A percentile compares a stretch with the other conserved stretches of the same genome.
Evolutionary conservation across 2,329 filamentous ascomycete species (phyloP).

Genomic region (Neoarthrinium moseri): DNA sequence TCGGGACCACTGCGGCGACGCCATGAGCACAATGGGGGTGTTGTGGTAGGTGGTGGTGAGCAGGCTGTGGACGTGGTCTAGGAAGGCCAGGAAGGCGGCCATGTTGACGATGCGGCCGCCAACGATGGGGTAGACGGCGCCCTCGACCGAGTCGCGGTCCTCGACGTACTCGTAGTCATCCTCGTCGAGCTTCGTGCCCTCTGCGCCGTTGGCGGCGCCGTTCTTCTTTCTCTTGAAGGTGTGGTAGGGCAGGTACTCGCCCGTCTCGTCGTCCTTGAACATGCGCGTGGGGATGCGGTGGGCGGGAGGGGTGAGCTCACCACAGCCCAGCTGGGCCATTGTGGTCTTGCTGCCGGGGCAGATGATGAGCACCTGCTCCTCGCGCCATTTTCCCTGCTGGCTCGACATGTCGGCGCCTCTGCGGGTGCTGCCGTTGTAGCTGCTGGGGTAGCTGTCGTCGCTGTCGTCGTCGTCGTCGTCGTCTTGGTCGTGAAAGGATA

Average conservation of each 20-base stretch:
- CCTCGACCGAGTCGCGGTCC: slow-evolving; percentile 83
- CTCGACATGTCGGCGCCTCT: slow-evolving; percentile 45
- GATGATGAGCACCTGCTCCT: slow-evolving; percentile 68
- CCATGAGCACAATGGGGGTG: slow-evolving; percentile 88
- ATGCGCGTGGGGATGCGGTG: slow-evolving; percentile 89
- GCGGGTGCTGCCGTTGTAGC: background rate
- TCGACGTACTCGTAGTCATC: slow-evolving; percentile 79
- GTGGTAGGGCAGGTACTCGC: slow-evolving; percentile 73
- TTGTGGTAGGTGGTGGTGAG: slow-evolving; percentile 94
- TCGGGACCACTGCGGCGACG: slow-evolving; percentile 86
- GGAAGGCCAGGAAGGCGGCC: slow-evolving; percentile 88
- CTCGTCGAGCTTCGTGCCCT: slow-evolving; percentile 45
- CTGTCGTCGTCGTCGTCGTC: background rate
- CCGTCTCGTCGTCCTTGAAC: slow-evolving; percentile 82
- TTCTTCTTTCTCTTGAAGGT: slow-evolving; percentile 65
- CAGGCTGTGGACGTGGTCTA: slow-evolving; percentile 87
- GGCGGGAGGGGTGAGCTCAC: slow-evolving; percentile 87
- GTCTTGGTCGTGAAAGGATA: background rate
- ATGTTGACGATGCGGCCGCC: slow-evolving; percentile 85
- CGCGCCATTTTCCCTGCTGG: slow-evolving; percentile 59
- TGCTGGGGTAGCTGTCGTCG: background rate
- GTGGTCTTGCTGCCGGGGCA: slow-evolving; percentile 86
- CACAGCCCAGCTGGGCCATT: slow-evolving; percentile 85
- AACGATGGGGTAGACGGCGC: slow-evolving; percentile 75
- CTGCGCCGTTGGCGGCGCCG: slow-evolving; percentile 18